Conservation (phyloP, 2,329 filamentous ascomycete species). For the Diaporthe vexans region DNA sequence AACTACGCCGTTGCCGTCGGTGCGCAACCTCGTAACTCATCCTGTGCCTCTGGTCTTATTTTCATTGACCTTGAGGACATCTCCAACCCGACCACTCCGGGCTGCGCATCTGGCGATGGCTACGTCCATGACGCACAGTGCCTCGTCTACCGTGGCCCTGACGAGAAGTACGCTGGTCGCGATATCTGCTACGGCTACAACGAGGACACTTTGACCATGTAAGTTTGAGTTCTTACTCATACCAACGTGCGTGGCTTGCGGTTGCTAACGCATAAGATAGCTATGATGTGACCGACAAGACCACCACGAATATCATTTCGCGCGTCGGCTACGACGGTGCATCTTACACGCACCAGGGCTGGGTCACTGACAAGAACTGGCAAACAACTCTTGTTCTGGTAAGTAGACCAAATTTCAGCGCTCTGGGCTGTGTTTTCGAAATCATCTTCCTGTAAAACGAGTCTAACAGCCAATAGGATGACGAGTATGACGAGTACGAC, state of each 20-base stretch:
- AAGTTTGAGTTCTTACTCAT: constrained; percentile 30
- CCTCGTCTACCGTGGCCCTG: constrained; percentile 66
- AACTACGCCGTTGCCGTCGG: constrained; percentile 62
- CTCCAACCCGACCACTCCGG: constrained; percentile 65
- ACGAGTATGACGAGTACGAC: constrained; percentile 63
- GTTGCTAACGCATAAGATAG: constrained; percentile 43
- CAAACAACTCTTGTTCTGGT: constrained; percentile 60
- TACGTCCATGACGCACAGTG: constrained; percentile 75
- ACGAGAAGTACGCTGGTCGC: constrained; percentile 59
- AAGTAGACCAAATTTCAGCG: background rate
- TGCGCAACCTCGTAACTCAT: constrained; percentile 54
- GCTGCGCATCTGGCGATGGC: constrained; percentile 67
- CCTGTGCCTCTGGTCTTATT: constrained; percentile 68
- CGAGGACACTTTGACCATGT: constrained; percentile 64
- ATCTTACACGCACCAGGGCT: constrained; percentile 71
- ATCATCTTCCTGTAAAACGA: background rate
- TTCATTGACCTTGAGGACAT: constrained; percentile 71
- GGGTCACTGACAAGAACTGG: constrained; percentile 61
- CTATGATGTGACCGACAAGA: constrained; percentile 66
- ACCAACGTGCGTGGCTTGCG: background rate
- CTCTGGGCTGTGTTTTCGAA: background rate
- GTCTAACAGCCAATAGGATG: background rate
- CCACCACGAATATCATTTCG: constrained; percentile 61
- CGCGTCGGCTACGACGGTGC: constrained; percentile 68
- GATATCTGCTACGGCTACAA: constrained; percentile 71